Percentiles rank a stretch among this genome's conserved stretches.
phyloP scores from a whole-genome alignment of 805 yeast species.

The Ogataea zsoltii region DNA sequence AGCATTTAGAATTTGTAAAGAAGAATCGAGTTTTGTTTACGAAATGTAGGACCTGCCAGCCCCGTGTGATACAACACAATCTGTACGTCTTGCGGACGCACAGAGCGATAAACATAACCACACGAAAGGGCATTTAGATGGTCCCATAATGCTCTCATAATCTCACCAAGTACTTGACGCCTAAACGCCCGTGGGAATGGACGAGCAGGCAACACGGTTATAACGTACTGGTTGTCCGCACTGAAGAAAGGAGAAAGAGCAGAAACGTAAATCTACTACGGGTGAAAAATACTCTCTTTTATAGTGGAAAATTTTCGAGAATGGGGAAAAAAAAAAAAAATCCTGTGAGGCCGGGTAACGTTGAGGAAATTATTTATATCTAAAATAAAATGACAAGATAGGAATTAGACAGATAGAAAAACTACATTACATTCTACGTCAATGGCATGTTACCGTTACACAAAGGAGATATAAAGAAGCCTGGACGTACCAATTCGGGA shows the following conservation, averaged over 20 bases:
- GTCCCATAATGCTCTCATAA: slow-evolving; percentile 41
- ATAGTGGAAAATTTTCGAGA: slow-evolving; percentile 4
- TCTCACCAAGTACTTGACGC: slow-evolving; percentile 80
- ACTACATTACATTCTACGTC: too few relatives aligned
- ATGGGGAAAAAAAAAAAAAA: background rate
- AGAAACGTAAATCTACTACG: slow-evolving; percentile 1
- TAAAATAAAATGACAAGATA: too few relatives aligned
- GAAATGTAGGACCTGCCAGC: slow-evolving; percentile 68
- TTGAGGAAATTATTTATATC: background rate
- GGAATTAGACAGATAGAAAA: too few relatives aligned
- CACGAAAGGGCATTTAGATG: slow-evolving; percentile 71
- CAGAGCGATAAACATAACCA: slow-evolving; percentile 27
- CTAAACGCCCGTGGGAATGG: slow-evolving; percentile 41
- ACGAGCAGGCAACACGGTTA: slow-evolving; percentile 70
- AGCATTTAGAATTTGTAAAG: slow-evolving; percentile 19
- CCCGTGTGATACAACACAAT: slow-evolving; percentile 39
- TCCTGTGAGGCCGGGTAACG: slow-evolving; percentile 13
- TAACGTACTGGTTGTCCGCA: slow-evolving; percentile 74
- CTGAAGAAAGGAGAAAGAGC: slow-evolving; percentile 39
- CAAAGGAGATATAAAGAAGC: slow-evolving; percentile 3
- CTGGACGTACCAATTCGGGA: background rate
- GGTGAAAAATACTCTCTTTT: slow-evolving; percentile 8
- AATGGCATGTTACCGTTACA: background rate
- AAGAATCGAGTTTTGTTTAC: slow-evolving; percentile 1
- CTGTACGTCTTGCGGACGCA: slow-evolving; percentile 8